Evolutionary conservation across 176 grass and related monocot species (phyloP).

Genomic region (Juncus inflexus): DNA sequence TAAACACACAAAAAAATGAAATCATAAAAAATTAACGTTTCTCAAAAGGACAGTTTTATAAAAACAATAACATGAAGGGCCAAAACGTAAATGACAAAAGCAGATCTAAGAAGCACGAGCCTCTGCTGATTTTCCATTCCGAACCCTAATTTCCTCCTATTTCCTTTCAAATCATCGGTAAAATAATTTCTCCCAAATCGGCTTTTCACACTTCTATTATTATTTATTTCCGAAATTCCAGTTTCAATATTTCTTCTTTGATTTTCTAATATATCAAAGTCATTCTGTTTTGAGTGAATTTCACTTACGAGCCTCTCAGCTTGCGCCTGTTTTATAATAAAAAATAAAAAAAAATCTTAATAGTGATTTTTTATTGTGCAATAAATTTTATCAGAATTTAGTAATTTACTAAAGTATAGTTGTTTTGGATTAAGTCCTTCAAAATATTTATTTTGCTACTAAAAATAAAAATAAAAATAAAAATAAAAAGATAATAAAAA

Average conservation of each 20-base stretch:
- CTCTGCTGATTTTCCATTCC: slow-evolving; percentile 61
- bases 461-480: neutral
- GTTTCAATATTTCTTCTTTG: slow-evolving; percentile 34
- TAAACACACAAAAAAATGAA: too few relatives aligned
- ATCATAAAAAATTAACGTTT: neutral
- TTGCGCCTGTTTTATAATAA: slow-evolving; percentile 58
- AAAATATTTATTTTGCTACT: neutral
- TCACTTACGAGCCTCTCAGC: slow-evolving; percentile 62
- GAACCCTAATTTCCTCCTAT: slow-evolving; percentile 24
- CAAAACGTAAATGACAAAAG: slow-evolving; percentile 81
- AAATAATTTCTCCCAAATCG: slow-evolving; percentile 38
- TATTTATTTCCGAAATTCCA: slow-evolving; percentile 32
- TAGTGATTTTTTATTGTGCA: slow-evolving; percentile 1
- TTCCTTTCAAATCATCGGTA: slow-evolving; percentile 40
- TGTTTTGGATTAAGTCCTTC: neutral
- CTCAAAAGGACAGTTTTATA: slow-evolving; percentile 79
- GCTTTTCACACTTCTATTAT: slow-evolving; percentile 28
- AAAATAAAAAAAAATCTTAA: neutral
- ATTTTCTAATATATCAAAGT: slow-evolving; percentile 64
- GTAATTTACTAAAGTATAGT: slow-evolving; percentile 4
- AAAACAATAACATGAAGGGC: slow-evolving; percentile 80
- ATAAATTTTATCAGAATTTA: neutral
- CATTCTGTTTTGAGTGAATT: slow-evolving; percentile 65
- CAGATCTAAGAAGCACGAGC: slow-evolving; percentile 68
- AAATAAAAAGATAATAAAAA: neutral